A percentile compares a stretch with the other conserved stretches of the same genome.
These are phyloP conservation scores for Teunomyces barrocoloradensis DNA, from an alignment of 805 yeast genomes.

Conservation along the genomic window DNA sequence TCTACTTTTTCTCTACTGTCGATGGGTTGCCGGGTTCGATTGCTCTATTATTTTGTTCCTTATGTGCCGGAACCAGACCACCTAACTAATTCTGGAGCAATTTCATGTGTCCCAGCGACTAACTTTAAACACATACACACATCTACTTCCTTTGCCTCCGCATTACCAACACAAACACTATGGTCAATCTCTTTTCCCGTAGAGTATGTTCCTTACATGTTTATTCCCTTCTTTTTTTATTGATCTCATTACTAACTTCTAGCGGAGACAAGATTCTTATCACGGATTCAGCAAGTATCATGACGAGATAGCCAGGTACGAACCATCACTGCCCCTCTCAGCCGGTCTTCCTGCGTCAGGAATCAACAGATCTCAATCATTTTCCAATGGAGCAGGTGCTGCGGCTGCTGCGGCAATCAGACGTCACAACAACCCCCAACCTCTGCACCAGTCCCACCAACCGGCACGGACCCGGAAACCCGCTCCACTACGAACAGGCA, in stretches of 20 bases:
- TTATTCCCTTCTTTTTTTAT: too few species aligned
- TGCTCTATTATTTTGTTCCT: not conserved
- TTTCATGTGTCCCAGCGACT: not conserved
- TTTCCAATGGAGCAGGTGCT: slow-evolving; percentile 34
- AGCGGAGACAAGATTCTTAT: slow-evolving; percentile 18
- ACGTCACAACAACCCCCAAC: slow-evolving; percentile 21
- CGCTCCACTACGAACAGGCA: not conserved
- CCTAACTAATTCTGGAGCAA: not conserved
- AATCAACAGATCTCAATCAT: slow-evolving; percentile 21
- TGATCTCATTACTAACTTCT: slow-evolving; percentile 5
- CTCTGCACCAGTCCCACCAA: slow-evolving; percentile 4
- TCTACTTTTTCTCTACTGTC: too few species aligned
- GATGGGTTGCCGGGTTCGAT: not conserved
- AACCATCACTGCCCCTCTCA: slow-evolving; percentile 2
- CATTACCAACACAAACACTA: not conserved
- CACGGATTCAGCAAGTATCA: slow-evolving; percentile 37
- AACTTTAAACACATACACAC: not conserved
- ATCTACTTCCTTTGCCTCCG: not conserved
- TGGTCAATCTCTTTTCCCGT: slow-evolving; percentile 7
- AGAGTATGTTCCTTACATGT: not conserved
- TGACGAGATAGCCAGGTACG: slow-evolving; percentile 18
- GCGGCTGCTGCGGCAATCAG: slow-evolving; percentile 43
- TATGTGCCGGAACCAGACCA: not conserved
- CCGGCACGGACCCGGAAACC: not conserved
- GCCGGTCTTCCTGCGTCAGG: slow-evolving; percentile 20